These are phyloP conservation scores for Sclerotinia spermophila DNA, from an alignment of 2,329 filamentous ascomycete species.

Conservation along the genomic window DNA sequence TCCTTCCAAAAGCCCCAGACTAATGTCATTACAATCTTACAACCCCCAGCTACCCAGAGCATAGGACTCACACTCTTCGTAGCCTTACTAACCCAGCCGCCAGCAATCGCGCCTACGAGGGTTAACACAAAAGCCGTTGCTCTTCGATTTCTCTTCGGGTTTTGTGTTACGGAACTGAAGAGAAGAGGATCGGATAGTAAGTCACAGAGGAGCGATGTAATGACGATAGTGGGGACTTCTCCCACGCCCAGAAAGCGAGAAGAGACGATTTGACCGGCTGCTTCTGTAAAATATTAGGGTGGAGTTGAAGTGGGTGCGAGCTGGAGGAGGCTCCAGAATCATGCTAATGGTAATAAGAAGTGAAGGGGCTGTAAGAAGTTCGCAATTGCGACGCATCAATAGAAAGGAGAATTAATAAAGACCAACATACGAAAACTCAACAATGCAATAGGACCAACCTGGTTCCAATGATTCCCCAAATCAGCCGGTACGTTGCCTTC, in stretches of 20 bases:
- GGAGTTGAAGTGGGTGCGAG: background rate
- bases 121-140: constrained; percentile 47
- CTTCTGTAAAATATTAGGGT: constrained; percentile 44
- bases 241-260: constrained; percentile 65
- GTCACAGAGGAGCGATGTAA: constrained; percentile 78
- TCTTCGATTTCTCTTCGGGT: constrained; percentile 49
- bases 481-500: constrained; percentile 10
- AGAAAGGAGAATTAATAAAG: background rate
- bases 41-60: constrained; percentile 39
- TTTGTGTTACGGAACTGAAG: constrained; percentile 37
- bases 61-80: constrained; percentile 43
- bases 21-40: constrained; percentile 53
- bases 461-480: constrained; percentile 45
- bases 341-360: background rate
- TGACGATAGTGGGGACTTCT: constrained; percentile 68
- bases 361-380: background rate
- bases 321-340: background rate
- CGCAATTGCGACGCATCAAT: background rate
- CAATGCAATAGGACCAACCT: constrained; percentile 63
- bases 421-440: constrained; percentile 52
- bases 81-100: constrained; percentile 45
- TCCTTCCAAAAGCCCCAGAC: constrained; percentile 44
- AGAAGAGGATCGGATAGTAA: constrained; percentile 62
- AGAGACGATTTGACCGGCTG: constrained; percentile 70
- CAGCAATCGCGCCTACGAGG: constrained; percentile 48